Evolutionary conservation across 768 basidiomycete species (phyloP).

Genomic region (Amanita polypyramis): DNA sequence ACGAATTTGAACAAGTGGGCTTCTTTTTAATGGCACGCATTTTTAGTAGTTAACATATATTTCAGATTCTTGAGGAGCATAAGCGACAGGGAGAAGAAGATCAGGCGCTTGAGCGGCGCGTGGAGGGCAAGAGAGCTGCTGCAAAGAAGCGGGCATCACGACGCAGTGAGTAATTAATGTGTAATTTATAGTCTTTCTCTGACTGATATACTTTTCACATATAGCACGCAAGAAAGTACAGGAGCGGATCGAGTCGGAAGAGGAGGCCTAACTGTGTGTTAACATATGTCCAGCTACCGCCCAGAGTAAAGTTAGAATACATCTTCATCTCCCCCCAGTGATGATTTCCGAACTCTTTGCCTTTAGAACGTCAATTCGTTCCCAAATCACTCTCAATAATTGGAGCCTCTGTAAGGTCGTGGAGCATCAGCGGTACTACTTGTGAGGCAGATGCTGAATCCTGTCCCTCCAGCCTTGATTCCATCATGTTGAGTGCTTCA

Average conservation of each 20-base stretch:
- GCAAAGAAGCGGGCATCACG: constrained; percentile 57
- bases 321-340: too few relatives aligned
- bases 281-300: background rate
- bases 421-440: too few relatives aligned
- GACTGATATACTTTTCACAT: constrained; percentile 1
- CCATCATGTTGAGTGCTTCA: too few relatives aligned
- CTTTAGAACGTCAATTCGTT: too few relatives aligned
- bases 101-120: constrained; percentile 80
- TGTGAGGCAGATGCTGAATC: too few relatives aligned
- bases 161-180: constrained; percentile 20
- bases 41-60: constrained; percentile 1
- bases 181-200: background rate
- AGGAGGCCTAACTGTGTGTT: constrained; percentile 4
- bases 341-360: too few relatives aligned
- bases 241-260: constrained; percentile 10
- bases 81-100: constrained; percentile 85
- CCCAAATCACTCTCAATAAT: too few relatives aligned
- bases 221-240: constrained; percentile 15
- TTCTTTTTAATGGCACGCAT: background rate
- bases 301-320: too few relatives aligned
- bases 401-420: too few relatives aligned
- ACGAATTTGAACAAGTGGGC: constrained; percentile 84
- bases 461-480: too few relatives aligned
- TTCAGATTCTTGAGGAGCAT: constrained; percentile 76
- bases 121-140: constrained; percentile 75